phyloP scores from a whole-genome alignment of 1,284 basidiomycete genomes.

The Ustilago cynodontis region DNA sequence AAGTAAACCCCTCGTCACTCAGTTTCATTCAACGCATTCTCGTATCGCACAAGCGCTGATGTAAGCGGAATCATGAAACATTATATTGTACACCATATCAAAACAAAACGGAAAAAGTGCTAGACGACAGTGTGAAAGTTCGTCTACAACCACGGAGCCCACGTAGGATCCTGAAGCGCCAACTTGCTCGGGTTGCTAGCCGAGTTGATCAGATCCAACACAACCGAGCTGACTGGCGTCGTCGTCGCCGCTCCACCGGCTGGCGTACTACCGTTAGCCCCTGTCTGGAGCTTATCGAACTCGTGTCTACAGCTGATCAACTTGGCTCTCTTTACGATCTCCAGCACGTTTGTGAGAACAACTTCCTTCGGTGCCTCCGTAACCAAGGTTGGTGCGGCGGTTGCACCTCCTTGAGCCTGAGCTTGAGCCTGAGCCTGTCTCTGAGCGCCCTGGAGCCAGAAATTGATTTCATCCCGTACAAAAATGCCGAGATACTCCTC shows the following conservation, averaged over 20 bases:
- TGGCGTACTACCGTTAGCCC: background rate
- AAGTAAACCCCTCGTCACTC: background rate
- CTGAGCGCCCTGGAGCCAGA: slow-evolving; percentile 74
- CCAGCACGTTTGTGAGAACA: slow-evolving; percentile 81
- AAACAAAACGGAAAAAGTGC: background rate
- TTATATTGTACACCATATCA: background rate
- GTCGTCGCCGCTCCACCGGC: background rate
- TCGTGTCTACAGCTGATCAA: slow-evolving; percentile 86
- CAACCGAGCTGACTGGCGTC: slow-evolving; percentile 76
- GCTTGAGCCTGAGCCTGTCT: slow-evolving; percentile 48
- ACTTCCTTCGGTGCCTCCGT: slow-evolving; percentile 74
- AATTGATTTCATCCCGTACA: slow-evolving; percentile 89
- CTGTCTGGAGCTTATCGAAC: slow-evolving; percentile 74
- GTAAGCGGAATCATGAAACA: background rate
- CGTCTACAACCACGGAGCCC: slow-evolving; percentile 46
- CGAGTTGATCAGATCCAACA: slow-evolving; percentile 83
- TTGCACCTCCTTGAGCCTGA: background rate
- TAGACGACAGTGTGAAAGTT: too few relatives aligned
- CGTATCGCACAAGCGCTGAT: background rate
- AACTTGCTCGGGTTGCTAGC: slow-evolving; percentile 74
- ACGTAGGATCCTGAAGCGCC: slow-evolving; percentile 72
- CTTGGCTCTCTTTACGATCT: slow-evolving; percentile 86
- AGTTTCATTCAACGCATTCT: background rate
- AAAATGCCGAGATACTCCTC: slow-evolving; percentile 91
- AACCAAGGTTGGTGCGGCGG: slow-evolving; percentile 11